phyloP scores from a whole-genome alignment of 2,329 filamentous ascomycete genomes.

The Penicillium sp. region DNA sequence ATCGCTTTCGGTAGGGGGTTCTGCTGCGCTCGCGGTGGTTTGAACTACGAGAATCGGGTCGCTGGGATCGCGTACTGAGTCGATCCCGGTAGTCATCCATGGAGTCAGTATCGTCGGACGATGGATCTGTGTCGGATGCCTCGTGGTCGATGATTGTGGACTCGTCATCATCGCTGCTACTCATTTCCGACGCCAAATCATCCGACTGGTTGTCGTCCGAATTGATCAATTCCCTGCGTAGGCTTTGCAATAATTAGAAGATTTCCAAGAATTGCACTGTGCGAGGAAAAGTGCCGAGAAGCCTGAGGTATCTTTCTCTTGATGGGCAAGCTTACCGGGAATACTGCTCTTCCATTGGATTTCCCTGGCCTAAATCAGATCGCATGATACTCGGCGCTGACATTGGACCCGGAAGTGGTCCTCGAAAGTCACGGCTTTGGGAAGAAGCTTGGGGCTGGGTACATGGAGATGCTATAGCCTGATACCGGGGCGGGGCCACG shows the following conservation, averaged over 20 bases:
- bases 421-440: conserved; percentile 3
- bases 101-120: conserved; percentile 13
- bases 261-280: too few relatives aligned
- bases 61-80: conserved; percentile 17
- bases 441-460: background rate
- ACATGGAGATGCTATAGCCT: background rate
- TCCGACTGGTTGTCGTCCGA: conserved; percentile 3
- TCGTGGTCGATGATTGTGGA: conserved; percentile 23
- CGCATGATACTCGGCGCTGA: conserved; percentile 10
- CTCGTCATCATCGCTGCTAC: conserved; percentile 28
- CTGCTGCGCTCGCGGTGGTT: conserved; percentile 7
- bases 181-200: conserved; percentile 15
- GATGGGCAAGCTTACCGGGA: conserved; percentile 5
- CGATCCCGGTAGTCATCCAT: conserved; percentile 17
- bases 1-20: conserved; percentile 2
- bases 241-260: background rate
- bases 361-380: conserved; percentile 4
- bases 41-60: conserved; percentile 17
- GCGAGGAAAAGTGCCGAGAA: too few relatives aligned
- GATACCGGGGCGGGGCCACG: background rate
- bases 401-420: conserved; percentile 4
- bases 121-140: conserved; percentile 23
- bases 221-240: background rate
- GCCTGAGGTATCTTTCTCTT: too few relatives aligned
- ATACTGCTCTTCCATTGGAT: background rate